phyloP scores from a whole-genome alignment of 1,284 basidiomycete genomes.

The Grifola frondosa region DNA sequence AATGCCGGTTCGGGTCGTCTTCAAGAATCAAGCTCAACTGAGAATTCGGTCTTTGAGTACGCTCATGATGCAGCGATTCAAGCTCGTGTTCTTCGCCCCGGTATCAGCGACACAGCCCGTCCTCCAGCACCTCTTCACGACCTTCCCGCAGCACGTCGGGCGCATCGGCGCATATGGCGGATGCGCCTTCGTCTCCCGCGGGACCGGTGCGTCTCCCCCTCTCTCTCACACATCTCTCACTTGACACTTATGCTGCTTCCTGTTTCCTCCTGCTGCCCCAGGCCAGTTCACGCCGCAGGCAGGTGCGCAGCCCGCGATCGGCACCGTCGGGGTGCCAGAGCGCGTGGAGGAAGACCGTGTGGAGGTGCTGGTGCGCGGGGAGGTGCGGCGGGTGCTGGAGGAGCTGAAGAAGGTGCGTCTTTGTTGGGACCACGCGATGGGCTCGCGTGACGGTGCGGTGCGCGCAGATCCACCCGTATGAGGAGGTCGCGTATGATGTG shows the following conservation, averaged over 20 bases:
- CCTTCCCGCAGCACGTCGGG: conserved; percentile 44
- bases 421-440: background rate
- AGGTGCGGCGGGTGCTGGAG: conserved; percentile 41
- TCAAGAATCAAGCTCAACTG: no score
- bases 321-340: conserved; percentile 41
- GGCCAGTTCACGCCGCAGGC: conserved; percentile 48
- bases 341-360: conserved; percentile 54
- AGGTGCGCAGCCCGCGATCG: conserved; percentile 46
- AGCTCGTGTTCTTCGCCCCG: conserved; percentile 36
- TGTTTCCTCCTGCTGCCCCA: conserved; percentile 16
- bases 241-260: background rate
- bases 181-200: conserved; percentile 53
- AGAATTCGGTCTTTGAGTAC: no score
- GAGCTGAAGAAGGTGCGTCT: conserved; percentile 46
- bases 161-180: conserved; percentile 51
- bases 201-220: conserved; percentile 40
- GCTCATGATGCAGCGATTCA: conserved; percentile 24
- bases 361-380: conserved; percentile 48
- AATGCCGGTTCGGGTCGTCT: no score
- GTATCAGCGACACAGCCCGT: conserved; percentile 38
- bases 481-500: conserved; percentile 58
- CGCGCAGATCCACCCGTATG: conserved; percentile 53
- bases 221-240: background rate
- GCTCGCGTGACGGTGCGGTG: background rate
- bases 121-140: conserved; percentile 44